Evolutionary conservation across 257 asterid species (phyloP).

Genomic region (Salvia miltiorrhiza): DNA sequence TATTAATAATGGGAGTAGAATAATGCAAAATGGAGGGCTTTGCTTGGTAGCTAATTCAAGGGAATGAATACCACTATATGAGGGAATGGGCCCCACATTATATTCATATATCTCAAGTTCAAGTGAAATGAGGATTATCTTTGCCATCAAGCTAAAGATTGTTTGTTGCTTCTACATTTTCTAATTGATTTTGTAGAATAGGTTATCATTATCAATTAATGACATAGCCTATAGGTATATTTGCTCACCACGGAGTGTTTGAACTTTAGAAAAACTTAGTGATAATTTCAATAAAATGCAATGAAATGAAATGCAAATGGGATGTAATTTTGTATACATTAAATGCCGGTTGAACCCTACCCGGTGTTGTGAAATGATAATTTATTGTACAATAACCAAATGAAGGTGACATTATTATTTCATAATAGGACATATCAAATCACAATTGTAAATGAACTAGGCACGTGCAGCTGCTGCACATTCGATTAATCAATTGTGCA

Average conservation of each 20-base stretch:
- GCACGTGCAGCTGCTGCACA: slow-evolving; percentile 17
- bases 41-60: slow-evolving; percentile 39
- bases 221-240: not conserved
- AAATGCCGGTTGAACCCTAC: not conserved
- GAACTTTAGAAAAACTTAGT: no score
- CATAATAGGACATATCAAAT: not conserved
- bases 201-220: slow-evolving; percentile 13
- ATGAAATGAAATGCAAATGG: no score
- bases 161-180: slow-evolving; percentile 32
- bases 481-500: slow-evolving; percentile 10
- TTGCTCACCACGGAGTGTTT: no score
- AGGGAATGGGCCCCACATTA: slow-evolving; percentile 21
- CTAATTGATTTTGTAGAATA: not conserved
- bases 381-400: not conserved
- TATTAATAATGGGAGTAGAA: slow-evolving; percentile 20
- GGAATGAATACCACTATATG: slow-evolving; percentile 20
- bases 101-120: slow-evolving; percentile 3
- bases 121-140: slow-evolving; percentile 14
- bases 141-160: slow-evolving; percentile 30
- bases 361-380: not conserved
- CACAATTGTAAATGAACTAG: not conserved
- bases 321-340: no score
- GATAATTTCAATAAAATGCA: no score
- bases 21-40: slow-evolving; percentile 20
- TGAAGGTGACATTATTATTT: not conserved